Evolutionary conservation across 1,284 basidiomycete genomes (phyloP).

Genomic region (Moniliella sp.): DNA sequence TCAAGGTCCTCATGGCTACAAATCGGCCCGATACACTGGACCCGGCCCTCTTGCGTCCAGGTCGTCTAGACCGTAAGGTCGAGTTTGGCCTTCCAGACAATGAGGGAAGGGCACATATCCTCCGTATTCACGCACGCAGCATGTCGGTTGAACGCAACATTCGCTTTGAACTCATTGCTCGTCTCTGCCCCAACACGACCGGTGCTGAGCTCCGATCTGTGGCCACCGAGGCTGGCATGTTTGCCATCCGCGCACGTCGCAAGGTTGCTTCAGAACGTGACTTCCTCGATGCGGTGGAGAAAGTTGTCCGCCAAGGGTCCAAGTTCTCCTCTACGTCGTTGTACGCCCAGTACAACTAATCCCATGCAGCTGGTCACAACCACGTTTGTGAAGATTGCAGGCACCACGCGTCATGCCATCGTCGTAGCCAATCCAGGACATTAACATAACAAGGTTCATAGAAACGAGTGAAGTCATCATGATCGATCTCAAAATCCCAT

Average conservation of each 20-base stretch:
- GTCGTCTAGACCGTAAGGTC: conserved; percentile 87
- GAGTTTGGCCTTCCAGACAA: conserved; percentile 95
- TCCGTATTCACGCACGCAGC: conserved; percentile 85
- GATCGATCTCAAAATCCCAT: no score
- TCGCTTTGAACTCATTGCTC: conserved; percentile 65
- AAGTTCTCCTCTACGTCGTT: not conserved
- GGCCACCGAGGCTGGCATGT: conserved; percentile 95
- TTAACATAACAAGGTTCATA: no score
- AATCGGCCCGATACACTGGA: conserved; percentile 51
- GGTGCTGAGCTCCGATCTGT: conserved; percentile 67
- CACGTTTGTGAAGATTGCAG: no score
- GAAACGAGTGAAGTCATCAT: no score
- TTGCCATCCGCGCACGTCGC: conserved; percentile 90
- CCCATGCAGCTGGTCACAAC: not conserved
- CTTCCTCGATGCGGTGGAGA: no score
- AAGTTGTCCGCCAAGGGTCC: no score
- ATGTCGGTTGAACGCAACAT: conserved; percentile 60
- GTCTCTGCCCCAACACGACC: conserved; percentile 38
- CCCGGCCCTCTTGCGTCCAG: conserved; percentile 82
- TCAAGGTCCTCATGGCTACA: conserved; percentile 75
- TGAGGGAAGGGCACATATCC: conserved; percentile 72
- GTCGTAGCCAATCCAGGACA: no score
- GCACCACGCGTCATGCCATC: no score
- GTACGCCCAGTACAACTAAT: no score
- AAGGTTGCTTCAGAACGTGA: no score